Conservation (phyloP, 2,329 filamentous ascomycete species). For the Colletotrichum tanaceti region DNA sequence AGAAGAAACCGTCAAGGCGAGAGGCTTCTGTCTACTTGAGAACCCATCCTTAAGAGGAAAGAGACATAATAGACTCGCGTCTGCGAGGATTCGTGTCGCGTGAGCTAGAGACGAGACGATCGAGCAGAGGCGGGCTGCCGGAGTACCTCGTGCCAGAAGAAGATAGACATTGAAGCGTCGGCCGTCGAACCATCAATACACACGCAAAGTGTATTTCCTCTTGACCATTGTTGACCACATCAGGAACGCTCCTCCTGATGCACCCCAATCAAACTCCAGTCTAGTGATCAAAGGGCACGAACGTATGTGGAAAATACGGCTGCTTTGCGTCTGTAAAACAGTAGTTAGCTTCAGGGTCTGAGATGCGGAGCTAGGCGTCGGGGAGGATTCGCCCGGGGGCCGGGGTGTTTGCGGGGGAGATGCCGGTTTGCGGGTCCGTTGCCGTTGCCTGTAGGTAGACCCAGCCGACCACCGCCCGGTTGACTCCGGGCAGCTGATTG, state of each 20-base stretch:
- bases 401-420: neutral
- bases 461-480: neutral
- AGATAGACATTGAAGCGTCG: neutral
- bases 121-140: neutral
- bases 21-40: neutral
- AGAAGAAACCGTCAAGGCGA: neutral
- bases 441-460: neutral
- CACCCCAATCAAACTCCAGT: neutral
- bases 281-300: neutral
- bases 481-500: neutral
- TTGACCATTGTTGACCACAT: no score
- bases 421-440: neutral
- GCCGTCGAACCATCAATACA: neutral
- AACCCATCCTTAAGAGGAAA: no score
- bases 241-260: neutral
- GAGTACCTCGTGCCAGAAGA: neutral
- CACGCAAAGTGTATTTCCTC: no score
- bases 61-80: neutral
- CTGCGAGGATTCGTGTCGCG: neutral
- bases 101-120: neutral
- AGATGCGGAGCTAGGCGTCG: neutral
- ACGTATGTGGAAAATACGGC: no score
- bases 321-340: no score
- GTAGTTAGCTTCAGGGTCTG: neutral
- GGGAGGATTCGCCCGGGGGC: neutral